Base-by-base conservation (phyloP, 2,329 filamentous ascomycete species). In the Xylariomycetidae sp. region DNA sequence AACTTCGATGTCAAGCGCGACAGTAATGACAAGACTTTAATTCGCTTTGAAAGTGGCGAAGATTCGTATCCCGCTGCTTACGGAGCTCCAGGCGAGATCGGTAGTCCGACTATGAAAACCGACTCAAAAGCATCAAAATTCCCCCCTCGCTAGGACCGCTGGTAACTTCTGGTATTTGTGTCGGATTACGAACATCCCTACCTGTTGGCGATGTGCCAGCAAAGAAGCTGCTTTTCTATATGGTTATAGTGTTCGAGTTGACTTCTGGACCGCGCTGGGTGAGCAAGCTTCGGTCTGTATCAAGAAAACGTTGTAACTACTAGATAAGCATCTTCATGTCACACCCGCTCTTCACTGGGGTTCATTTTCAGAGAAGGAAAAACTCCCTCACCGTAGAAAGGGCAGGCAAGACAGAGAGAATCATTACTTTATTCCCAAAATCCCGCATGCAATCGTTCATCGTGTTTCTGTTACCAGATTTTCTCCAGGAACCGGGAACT, bases 1-100 rank as follows among this genome's bases (percentile, higher is more conserved):
- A 82, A 75, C 16, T 94, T 98, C 53, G 79, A 85, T 20, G 71
- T 85, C 42, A 74, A 72, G 40, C 69, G 72, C 25, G 73, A 77
- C 30, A 66, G 51, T 1, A 44, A 50, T 17, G 62, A 58, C n/a
- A 59, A 61, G 37, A 54, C 58, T 23, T 48, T 49, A 6, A 70
- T 82, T 32, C 67, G 74, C 12, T 80, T 74, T 61, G 69, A 82
- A 36, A n/a, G n/a, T n/a, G n/a, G n/a, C n/a, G 66, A 73, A 11
- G 72, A 76, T 46, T 62, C 57, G 34, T 64, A 60, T 37, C 65
- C 62, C 39, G 60, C 62, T 14, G 53, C 62, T 10, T 58, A 61
- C 31, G 74, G 73, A 28, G 71, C 72, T 6, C 80, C 80, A 3
- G 80, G 82, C 19, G 78, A 86, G 56, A 84, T 86, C 40, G 79